Percentiles rank a stretch among this genome's conserved stretches.
Evolutionary conservation across 106 monocot species (phyloP).

Genomic region (Dioscorea alata): DNA sequence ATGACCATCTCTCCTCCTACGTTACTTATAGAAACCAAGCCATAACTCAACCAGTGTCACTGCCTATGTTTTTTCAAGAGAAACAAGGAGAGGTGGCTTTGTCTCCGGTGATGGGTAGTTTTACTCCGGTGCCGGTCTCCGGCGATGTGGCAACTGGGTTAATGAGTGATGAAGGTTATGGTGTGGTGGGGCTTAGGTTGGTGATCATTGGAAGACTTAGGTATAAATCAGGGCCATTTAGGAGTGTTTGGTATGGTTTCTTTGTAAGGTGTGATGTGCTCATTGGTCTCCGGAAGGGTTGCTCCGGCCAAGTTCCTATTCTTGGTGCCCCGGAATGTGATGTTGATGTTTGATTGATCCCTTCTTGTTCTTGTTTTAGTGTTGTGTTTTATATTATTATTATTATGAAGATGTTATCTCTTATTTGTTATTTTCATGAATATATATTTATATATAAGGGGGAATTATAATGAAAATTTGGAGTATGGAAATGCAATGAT

Average conservation of each 20-base stretch:
- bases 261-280: conserved; percentile 56
- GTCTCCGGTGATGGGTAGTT: conserved; percentile 47
- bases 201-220: conserved; percentile 53
- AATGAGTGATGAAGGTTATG: conserved; percentile 32
- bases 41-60: conserved; percentile 40
- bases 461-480: too few relatives aligned
- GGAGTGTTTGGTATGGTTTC: conserved; percentile 46
- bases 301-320: conserved; percentile 40
- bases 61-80: conserved; percentile 51
- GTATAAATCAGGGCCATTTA: conserved; percentile 58
- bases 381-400: too few relatives aligned
- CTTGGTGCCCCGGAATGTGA: conserved; percentile 48
- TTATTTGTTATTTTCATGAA: too few relatives aligned
- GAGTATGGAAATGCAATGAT: too few relatives aligned
- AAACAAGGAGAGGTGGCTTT: conserved; percentile 35
- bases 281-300: conserved; percentile 35
- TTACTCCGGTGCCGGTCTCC: conserved; percentile 28
- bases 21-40: conserved; percentile 45
- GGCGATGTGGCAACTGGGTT: conserved; percentile 36
- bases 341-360: conserved; percentile 34
- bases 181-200: conserved; percentile 45
- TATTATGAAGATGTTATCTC: too few relatives aligned
- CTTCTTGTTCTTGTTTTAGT: too few relatives aligned
- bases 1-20: conserved; percentile 45
- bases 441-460: too few relatives aligned